Evolutionary conservation across 306 rosid species (phyloP).

Genomic region (Fragaria iinumae): DNA sequence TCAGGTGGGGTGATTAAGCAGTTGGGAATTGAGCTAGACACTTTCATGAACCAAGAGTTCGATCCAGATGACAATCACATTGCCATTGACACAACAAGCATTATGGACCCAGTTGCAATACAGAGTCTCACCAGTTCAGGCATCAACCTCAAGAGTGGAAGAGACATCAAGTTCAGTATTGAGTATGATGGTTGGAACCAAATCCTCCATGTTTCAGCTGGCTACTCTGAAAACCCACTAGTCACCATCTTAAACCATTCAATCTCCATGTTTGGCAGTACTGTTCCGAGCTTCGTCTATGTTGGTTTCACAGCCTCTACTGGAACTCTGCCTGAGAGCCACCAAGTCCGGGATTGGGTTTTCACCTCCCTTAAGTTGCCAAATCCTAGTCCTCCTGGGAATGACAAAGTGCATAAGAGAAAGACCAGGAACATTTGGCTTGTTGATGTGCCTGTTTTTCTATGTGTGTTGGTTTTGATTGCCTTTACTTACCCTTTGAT

Average conservation of each 20-base stretch:
- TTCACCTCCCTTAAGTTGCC: conserved; percentile 54
- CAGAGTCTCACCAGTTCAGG: conserved; percentile 36
- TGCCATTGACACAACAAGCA: conserved; percentile 48
- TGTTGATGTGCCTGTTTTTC: conserved; percentile 25
- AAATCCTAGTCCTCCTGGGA: conserved; percentile 8
- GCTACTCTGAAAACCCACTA: conserved; percentile 33
- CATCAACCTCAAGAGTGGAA: conserved; percentile 53
- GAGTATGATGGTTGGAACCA: conserved; percentile 45
- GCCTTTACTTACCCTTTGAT: conserved; percentile 22
- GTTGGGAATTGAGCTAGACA: conserved; percentile 49
- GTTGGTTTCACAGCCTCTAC: conserved; percentile 62
- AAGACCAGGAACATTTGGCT: conserved; percentile 30
- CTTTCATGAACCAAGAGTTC: conserved; percentile 47
- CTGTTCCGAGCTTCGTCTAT: conserved; percentile 40
- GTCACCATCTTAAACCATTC: conserved; percentile 39
- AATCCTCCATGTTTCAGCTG: conserved; percentile 35
- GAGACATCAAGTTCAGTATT: conserved; percentile 39
- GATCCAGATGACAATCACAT: conserved; percentile 56
- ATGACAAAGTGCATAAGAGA: background rate
- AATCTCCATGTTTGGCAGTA: conserved; percentile 26
- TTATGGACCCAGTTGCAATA: conserved; percentile 34
- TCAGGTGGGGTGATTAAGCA: conserved; percentile 43
- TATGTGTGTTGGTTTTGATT: conserved; percentile 12
- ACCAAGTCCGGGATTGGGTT: conserved; percentile 44
- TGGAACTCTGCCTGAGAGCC: conserved; percentile 38